These are phyloP conservation scores for Fallopia convolvulus DNA, from an alignment of 148 eudicot genomes.

Conservation along the genomic window DNA sequence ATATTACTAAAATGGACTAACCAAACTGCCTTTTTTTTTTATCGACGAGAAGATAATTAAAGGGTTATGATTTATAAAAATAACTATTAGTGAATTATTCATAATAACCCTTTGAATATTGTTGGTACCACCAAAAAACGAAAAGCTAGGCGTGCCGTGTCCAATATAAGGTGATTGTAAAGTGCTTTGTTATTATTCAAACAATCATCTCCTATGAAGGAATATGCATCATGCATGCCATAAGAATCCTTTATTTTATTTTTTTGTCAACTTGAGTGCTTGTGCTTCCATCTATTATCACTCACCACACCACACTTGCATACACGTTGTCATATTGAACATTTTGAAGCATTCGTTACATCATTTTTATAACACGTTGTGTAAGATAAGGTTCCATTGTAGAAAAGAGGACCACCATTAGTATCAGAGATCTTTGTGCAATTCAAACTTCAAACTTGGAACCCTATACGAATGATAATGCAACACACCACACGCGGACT, in stretches of 20 bases:
- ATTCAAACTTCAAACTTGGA: too few relatives aligned
- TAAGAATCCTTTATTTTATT: neutral
- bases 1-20: too few relatives aligned
- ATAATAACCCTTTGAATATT: neutral
- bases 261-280: neutral
- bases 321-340: neutral
- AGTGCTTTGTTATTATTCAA: neutral
- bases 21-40: too few relatives aligned
- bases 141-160: neutral
- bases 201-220: neutral
- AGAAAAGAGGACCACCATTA: too few relatives aligned
- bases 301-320: neutral
- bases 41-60: too few relatives aligned
- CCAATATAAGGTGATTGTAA: neutral
- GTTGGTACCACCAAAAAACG: slow-evolving; percentile 3
- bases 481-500: too few relatives aligned
- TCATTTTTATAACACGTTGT: neutral
- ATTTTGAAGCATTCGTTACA: neutral
- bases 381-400: too few relatives aligned
- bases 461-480: too few relatives aligned
- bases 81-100: too few relatives aligned
- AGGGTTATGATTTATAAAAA: too few relatives aligned
- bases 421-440: too few relatives aligned
- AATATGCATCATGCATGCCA: neutral
- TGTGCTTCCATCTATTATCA: neutral